Evolutionary conservation across 73 alveolate genomes (phyloP), one percentile per base, ranked within the genome.

Genomic region (Symbiodinium pilosum): DNA sequence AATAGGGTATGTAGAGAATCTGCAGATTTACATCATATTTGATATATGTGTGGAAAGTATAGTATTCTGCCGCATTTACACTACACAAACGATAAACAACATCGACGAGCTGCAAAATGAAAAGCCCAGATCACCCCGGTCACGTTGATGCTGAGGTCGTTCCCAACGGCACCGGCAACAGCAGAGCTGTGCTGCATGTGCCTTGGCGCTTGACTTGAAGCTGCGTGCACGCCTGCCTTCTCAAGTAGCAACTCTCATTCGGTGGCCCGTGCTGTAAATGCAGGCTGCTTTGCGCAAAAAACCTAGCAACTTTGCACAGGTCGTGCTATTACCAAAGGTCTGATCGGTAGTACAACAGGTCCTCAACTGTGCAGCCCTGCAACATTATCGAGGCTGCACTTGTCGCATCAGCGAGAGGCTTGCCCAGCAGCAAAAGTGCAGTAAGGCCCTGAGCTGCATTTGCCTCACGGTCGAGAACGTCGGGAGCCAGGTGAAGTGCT

Each of bases 331-430:
- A 24, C 77, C 77, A 56, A 24, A 1, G 77, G 77, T 56, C 77
- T 56, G 32, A 56, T 30, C 77, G 1, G 5, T n/a, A 56, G 77
- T 30, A 30, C 20, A 24, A 24, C 40, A 18, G 91, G 91, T 64
- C 40, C 91, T 43, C 42, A n/a, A 39, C 73, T 84, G 68, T 64
- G 92, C 21, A 86, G 34, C n/a, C 93, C 93, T 9, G 93, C 94
- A 43, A 87, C 77, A 64, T 64, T 2, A 36, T 64, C 38, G 38
- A 32, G 28, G 77, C 77, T 64, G 77, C 32, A 36, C 77, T 30
- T 7, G 41, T 18, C 38, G 77, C 77, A 64, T 64, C 77, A 21
- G 32, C 77, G 16, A 26, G 28, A 5, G 77, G 39, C 77, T 7
- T 24, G 28, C 36, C 77, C 77, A 64, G 77, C 2, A 64, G 77